Percentiles rank a stretch among this genome's conserved stretches.
phyloP scores from a whole-genome alignment of 768 basidiomycete species.

The Agrocybe chaxingu region DNA sequence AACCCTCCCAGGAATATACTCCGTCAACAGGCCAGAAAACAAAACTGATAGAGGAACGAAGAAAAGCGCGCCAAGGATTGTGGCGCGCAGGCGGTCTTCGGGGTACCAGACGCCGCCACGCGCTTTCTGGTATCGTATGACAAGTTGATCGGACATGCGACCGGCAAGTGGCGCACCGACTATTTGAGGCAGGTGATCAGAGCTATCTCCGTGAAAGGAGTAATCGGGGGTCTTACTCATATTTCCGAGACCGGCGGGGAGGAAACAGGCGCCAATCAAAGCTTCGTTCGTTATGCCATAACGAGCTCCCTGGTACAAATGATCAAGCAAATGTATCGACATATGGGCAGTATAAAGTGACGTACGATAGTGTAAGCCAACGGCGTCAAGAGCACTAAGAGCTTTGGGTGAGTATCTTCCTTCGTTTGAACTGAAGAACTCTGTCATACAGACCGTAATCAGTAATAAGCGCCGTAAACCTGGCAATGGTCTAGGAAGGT shows the following conservation, averaged over 20 bases:
- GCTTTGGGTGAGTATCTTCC: not conserved
- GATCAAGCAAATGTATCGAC: not conserved
- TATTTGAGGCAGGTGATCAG: slow-evolving; percentile 14
- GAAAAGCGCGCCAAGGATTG: slow-evolving; percentile 38
- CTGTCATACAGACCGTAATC: not conserved
- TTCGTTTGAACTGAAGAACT: not conserved
- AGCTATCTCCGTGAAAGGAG: no score
- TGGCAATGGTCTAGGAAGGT: no score
- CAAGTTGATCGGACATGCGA: slow-evolving; percentile 46
- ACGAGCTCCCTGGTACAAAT: slow-evolving; percentile 40
- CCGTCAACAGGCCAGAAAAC: slow-evolving; percentile 40
- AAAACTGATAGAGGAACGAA: slow-evolving; percentile 52
- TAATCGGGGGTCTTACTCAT: slow-evolving; percentile 19
- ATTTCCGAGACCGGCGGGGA: slow-evolving; percentile 54
- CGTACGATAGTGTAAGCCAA: slow-evolving; percentile 64
- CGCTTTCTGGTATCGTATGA: slow-evolving; percentile 40
- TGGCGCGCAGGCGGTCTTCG: slow-evolving; percentile 59
- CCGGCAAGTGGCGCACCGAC: slow-evolving; percentile 60
- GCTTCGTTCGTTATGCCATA: slow-evolving; percentile 55
- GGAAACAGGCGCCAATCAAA: slow-evolving; percentile 53
- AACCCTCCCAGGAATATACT: slow-evolving; percentile 40
- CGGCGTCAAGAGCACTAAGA: slow-evolving; percentile 49
- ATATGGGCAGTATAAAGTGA: not conserved
- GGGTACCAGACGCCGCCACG: slow-evolving; percentile 57
- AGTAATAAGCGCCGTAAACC: not conserved